Evolutionary conservation across 345 rosid genomes (phyloP), one percentile per base, ranked within the genome.

Genomic region (Syzygium aromaticum): DNA sequence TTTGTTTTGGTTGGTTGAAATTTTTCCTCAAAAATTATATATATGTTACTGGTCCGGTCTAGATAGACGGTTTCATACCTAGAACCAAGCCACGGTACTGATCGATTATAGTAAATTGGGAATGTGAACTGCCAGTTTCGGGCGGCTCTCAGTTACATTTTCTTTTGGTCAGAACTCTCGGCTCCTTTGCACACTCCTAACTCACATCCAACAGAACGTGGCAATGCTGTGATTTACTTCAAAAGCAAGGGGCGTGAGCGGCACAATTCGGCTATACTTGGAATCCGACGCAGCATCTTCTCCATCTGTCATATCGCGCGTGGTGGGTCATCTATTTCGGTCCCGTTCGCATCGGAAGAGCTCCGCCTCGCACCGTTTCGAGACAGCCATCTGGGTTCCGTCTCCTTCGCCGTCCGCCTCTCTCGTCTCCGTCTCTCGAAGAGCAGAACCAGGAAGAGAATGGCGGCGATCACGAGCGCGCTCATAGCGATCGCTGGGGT

Each of bases 401-500:
- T 33, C 80, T 67, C 9, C 80, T 33, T 67, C 80, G 12, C 25
- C 80, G 80, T 19, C 46, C 46, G 25, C 52, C 11, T 57, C 28
- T 33, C 80, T 17, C 22, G 9, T 67, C 80, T 33, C 14, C 19
- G 49, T 57, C 12, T n/a, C 28, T 1, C 7, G 9, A 28, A 27
- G 27, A 85, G 53, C 61, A 21, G 52, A 38, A 33, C 56, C 28
- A 57, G 10, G 22, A 33, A 38, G 28, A 52, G 27, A 19, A 93
- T 94, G 95, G 96, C 92, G 89, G 97, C 93, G 88, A 77, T 96
- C 85, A 95, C 97, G 52, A 93, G 86, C 25, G 98, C 97, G 52
- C 84, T 96, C 90, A 90, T 95, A 80, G 95, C 93, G 63, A 93
- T 95, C 61, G 98, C 93, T 4, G 98, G 95, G 84, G 92, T 95